phyloP scores from a whole-genome alignment of 306 rosid species.

The Sophora flavescens region DNA sequence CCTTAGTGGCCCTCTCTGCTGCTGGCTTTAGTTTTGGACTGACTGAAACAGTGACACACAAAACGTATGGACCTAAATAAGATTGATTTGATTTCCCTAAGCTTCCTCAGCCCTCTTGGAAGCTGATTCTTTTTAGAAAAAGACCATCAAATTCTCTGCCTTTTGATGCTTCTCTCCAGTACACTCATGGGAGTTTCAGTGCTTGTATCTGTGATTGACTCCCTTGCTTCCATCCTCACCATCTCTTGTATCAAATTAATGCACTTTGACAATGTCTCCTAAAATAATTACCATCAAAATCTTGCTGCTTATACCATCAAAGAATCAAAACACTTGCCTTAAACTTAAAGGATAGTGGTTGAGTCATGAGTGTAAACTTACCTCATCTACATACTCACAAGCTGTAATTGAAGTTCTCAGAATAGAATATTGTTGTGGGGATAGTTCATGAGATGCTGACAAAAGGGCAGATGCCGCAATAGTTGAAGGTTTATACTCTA shows the following conservation, averaged over 20 bases:
- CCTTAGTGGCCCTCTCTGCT: slow-evolving; percentile 22
- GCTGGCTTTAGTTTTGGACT: slow-evolving; percentile 32
- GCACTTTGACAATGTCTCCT: slow-evolving; percentile 67
- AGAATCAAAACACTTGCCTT: slow-evolving; percentile 2
- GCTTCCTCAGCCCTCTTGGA: slow-evolving; percentile 32
- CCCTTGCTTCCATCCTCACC: slow-evolving; percentile 41
- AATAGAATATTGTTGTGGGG: slow-evolving; percentile 52
- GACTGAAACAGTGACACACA: slow-evolving; percentile 19
- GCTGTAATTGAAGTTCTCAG: slow-evolving; percentile 56
- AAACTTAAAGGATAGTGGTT: not conserved
- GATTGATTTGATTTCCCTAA: slow-evolving; percentile 18
- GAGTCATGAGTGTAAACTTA: slow-evolving; percentile 50
- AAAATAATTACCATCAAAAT: slow-evolving; percentile 36
- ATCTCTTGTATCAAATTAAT: slow-evolving; percentile 56
- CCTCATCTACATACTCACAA: slow-evolving; percentile 59
- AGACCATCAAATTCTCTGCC: slow-evolving; percentile 51
- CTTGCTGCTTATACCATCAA: not conserved
- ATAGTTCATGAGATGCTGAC: slow-evolving; percentile 57
- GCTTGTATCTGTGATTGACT: slow-evolving; percentile 46
- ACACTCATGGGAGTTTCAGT: slow-evolving; percentile 61
- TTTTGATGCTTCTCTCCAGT: slow-evolving; percentile 55
- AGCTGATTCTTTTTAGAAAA: slow-evolving; percentile 34
- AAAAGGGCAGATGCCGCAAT: slow-evolving; percentile 74
- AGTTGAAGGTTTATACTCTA: slow-evolving; percentile 70
- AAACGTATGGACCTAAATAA: not conserved